These are phyloP conservation scores for Paxillus rubicundulus DNA, from an alignment of 768 basidiomycete species.

Conservation along the genomic window DNA sequence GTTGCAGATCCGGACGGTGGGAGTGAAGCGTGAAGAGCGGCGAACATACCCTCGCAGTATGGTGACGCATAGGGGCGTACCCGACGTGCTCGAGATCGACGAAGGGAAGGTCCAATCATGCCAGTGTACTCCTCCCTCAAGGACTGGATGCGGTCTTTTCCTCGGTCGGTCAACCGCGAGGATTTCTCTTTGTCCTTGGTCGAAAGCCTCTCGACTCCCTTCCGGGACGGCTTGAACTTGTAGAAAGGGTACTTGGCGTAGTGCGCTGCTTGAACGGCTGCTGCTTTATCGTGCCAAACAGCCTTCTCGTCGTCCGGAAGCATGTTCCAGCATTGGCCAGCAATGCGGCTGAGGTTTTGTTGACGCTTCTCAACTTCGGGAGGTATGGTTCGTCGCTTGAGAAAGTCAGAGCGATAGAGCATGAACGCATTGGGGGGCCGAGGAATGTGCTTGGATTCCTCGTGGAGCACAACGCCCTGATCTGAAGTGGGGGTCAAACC, in stretches of 20 bases:
- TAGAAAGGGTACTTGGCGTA: conserved; percentile 27
- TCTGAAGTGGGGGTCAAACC: not conserved
- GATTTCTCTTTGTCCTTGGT: conserved; percentile 31
- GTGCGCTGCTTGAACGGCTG: conserved; percentile 26
- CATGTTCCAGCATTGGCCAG: conserved; percentile 52
- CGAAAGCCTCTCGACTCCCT: conserved; percentile 9
- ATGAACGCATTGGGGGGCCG: conserved; percentile 59
- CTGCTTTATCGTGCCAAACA: conserved; percentile 36
- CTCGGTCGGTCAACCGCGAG: conserved; percentile 14
- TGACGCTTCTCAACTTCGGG: conserved; percentile 48
- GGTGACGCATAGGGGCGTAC: conserved; percentile 12
- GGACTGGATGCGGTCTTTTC: conserved; percentile 29
- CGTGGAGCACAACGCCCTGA: not conserved
- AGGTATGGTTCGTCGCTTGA: conserved; percentile 42
- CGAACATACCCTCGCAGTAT: conserved; percentile 16
- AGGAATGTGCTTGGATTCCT: conserved; percentile 35
- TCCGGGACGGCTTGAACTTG: conserved; percentile 28
- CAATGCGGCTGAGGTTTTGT: conserved; percentile 52
- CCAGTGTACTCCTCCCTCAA: conserved; percentile 36
- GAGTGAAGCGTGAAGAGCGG: conserved; percentile 4
- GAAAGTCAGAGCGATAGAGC: conserved; percentile 51
- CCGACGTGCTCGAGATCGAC: conserved; percentile 32
- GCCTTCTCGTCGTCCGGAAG: conserved; percentile 35
- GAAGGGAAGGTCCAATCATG: conserved; percentile 36
- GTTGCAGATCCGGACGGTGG: conserved; percentile 4